phyloP scores from a whole-genome alignment of 1,284 basidiomycete genomes.

The Leccinum solheimii region DNA sequence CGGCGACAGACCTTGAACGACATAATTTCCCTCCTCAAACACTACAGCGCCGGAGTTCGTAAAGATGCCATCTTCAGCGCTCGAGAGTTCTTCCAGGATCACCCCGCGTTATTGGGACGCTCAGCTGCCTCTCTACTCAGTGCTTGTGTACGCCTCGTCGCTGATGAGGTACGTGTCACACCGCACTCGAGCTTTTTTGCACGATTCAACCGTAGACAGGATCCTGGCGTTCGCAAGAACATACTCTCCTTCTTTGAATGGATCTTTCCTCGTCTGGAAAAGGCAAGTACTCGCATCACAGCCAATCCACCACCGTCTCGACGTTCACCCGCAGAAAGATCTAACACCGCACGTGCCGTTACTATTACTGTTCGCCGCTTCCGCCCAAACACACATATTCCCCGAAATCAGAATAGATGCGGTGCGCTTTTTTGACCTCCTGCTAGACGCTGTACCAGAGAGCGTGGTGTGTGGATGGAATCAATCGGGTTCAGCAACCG shows the following conservation, averaged over 20 bases:
- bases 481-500: constrained; percentile 48
- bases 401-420: constrained; percentile 93
- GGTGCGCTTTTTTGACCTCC: constrained; percentile 76
- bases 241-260: constrained; percentile 65
- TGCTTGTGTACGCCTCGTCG: constrained; percentile 70
- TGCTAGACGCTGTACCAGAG: constrained; percentile 73
- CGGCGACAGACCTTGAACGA: constrained; percentile 79
- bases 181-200: neutral
- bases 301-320: neutral
- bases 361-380: constrained; percentile 83
- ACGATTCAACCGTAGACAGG: constrained; percentile 41
- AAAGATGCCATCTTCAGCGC: constrained; percentile 85
- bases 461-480: constrained; percentile 73
- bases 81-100: constrained; percentile 73
- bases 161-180: constrained; percentile 66
- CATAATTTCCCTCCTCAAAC: constrained; percentile 77
- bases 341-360: constrained; percentile 71
- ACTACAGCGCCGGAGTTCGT: constrained; percentile 77
- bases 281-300: constrained; percentile 41
- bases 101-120: constrained; percentile 57
- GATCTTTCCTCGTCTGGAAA: constrained; percentile 68
- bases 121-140: constrained; percentile 68
- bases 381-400: constrained; percentile 93
- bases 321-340: constrained; percentile 49
- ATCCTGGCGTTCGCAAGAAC: constrained; percentile 62